These are phyloP conservation scores for Ceratobasidium sp. DNA, from an alignment of 1,284 basidiomycete genomes.

Conservation along the genomic window DNA sequence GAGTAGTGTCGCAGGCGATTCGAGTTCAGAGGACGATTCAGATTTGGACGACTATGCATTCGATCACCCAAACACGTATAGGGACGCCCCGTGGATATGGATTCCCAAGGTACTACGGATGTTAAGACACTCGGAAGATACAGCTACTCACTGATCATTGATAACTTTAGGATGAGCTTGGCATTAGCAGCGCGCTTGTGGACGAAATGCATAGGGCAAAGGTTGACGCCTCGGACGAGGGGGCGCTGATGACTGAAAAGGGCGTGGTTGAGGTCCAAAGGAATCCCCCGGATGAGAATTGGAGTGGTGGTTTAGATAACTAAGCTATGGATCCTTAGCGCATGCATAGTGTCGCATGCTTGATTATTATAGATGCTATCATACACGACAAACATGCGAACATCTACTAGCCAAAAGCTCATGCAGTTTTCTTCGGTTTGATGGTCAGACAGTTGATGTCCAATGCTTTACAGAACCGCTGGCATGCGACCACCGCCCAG, in stretches of 20 bases:
- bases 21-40: constrained; percentile 32
- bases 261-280: constrained; percentile 37
- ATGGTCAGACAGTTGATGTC: constrained; percentile 42
- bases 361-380: background rate
- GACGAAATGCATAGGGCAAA: constrained; percentile 32
- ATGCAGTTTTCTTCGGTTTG: constrained; percentile 11
- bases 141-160: background rate
- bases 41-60: constrained; percentile 35
- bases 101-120: constrained; percentile 34
- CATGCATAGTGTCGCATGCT: constrained; percentile 1
- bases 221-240: constrained; percentile 35
- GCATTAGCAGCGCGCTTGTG: constrained; percentile 35
- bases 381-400: background rate
- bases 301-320: constrained; percentile 24
- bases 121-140: background rate
- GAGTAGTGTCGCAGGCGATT: constrained; percentile 11
- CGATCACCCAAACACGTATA: constrained; percentile 39
- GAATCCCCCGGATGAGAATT: constrained; percentile 38
- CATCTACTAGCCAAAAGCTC: no score
- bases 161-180: constrained; percentile 34
- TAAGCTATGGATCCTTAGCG: background rate
- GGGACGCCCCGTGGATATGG: constrained; percentile 39
- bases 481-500: constrained; percentile 41
- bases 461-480: constrained; percentile 39
- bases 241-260: constrained; percentile 31